Evolutionary conservation across 148 eudicot genomes (phyloP), one percentile per base, ranked within the genome.

Genomic region (Salicornia ramosissima): DNA sequence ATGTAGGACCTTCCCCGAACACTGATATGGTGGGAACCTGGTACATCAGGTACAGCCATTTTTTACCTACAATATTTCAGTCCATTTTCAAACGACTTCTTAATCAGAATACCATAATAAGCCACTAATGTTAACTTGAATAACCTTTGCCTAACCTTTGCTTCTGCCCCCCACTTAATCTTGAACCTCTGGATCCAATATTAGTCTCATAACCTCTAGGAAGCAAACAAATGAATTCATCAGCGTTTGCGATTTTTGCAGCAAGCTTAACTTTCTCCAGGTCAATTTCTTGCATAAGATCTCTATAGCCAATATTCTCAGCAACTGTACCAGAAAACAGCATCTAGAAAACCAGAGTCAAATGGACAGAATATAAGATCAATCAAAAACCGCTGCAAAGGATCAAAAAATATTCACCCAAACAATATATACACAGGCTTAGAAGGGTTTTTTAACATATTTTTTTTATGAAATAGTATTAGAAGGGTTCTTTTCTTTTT

Each of bases 111-210:
- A n/a, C n/a, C n/a, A n/a, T 36, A 36, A 36, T 8, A 36, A 36
- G 4, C 40, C 8, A 36, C 40, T 3, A 36, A 3, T 36, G 40
- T 53, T 53, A 30, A 31, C 31, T 30, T 5, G 11, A 15, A 30
- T 25, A 65, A 63, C 53, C 6, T 56, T 42, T 42, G 47, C 59
- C 71, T 69, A 70, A 86, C 97, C 98, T 88, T 86, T 94, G 98
- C 88, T 83, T 94, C 67, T 94, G 98, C 74, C 98, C 97, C 68
- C 98, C 98, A 78, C 98, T 94, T 69, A 94, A 83, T 62, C 65
- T 79, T 71, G 94, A 87, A 67, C 98, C 98, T 74, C 93, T 79
- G 30, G 93, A 85, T 59, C 98, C 98, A 74, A 94, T 80, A 70
- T 74, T 82, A 19, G 97, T 90, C 51, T 82, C 88, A 70, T 88